These are phyloP conservation scores for Ordospora colligata DNA, from an alignment of 371 early-diverging fungal genomes.

Conservation along the genomic window DNA sequence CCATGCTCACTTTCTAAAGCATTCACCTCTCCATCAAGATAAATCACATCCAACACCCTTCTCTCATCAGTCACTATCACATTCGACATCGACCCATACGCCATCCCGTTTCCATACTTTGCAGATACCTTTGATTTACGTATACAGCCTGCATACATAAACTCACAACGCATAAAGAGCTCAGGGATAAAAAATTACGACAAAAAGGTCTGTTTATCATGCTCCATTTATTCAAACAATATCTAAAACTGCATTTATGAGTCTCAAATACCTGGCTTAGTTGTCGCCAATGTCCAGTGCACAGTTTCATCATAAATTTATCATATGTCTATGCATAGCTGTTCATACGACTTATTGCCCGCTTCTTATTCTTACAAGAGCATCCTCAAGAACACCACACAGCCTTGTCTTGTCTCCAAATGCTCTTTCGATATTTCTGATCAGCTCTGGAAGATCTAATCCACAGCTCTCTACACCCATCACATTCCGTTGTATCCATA, in stretches of 20 bases:
- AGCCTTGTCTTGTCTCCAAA: not conserved
- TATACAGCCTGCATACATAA: slow-evolving; percentile 17
- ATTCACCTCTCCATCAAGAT: slow-evolving; percentile 18
- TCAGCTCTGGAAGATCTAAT: not conserved
- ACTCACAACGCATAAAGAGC: not conserved
- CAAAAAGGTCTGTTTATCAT: not conserved
- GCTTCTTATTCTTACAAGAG: not conserved
- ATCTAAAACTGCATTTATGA: no score
- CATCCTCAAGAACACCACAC: not conserved
- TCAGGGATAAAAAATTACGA: not conserved
- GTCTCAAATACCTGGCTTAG: no score
- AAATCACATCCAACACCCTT: not conserved
- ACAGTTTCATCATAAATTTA: no score
- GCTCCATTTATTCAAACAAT: not conserved
- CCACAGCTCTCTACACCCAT: slow-evolving; percentile 15
- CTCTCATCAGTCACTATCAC: not conserved
- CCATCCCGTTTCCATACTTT: not conserved
- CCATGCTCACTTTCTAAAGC: not conserved
- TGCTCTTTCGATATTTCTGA: not conserved
- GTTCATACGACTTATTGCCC: no score
- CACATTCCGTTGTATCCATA: slow-evolving; percentile 43
- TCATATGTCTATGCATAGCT: no score
- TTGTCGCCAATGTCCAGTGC: no score
- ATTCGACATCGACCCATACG: not conserved
- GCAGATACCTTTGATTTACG: not conserved